Conservation (phyloP, 2,329 filamentous ascomycete species). For the Aureobasidium subglaciale region DNA sequence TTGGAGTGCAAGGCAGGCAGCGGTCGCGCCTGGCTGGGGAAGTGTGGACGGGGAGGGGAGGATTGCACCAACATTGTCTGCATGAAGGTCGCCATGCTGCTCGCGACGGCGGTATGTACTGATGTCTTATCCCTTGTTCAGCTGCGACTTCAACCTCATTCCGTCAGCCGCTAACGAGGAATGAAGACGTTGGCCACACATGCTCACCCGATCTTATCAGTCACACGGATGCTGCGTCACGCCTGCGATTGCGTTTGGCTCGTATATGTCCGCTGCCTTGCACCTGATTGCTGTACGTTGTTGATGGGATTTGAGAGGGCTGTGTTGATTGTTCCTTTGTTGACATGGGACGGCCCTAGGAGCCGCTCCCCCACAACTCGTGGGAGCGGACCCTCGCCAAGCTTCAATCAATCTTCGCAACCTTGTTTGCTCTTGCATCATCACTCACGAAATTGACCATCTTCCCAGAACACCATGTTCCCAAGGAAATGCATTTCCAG, state of each 20-base stretch:
- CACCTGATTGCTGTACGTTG: neutral
- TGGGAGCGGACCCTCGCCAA: too few relatives aligned
- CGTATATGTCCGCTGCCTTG: neutral
- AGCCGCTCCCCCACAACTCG: neutral
- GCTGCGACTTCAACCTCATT: neutral
- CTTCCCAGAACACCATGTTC: too few relatives aligned
- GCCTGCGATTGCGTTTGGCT: neutral
- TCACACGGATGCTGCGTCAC: neutral
- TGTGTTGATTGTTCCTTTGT: constrained; percentile 2
- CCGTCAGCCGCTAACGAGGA: constrained; percentile 10
- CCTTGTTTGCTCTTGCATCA: neutral
- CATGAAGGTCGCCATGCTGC: constrained; percentile 66
- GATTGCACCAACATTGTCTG: constrained; percentile 65
- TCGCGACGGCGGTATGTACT: neutral
- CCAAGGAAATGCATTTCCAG: constrained; percentile 10
- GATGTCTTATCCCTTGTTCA: neutral
- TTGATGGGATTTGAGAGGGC: neutral
- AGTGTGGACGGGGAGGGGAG: constrained; percentile 30
- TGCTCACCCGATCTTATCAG: constrained; percentile 9
- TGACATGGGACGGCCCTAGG: neutral
- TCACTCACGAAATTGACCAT: neutral
- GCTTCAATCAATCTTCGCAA: neutral
- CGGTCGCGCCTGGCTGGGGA: constrained; percentile 28
- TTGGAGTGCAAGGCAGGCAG: constrained; percentile 39
- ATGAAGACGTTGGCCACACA: constrained; percentile 9